Evolutionary conservation across 2,329 filamentous ascomycete species (phyloP).

Genomic region (Xylaria sp.): DNA sequence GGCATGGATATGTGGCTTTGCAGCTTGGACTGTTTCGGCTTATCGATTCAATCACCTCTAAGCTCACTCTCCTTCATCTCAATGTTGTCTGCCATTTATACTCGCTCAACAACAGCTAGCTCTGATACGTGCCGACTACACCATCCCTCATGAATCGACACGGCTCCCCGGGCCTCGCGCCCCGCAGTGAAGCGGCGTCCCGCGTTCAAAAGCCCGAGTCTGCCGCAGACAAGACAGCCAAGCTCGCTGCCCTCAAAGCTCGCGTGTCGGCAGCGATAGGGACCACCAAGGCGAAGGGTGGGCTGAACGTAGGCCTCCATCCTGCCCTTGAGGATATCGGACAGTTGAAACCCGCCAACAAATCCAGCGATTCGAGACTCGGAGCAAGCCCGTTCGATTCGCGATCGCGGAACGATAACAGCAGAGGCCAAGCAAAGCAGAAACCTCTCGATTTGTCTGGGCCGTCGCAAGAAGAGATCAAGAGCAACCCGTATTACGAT

Average conservation of each 20-base stretch:
- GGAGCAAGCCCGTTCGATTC: conserved; percentile 14
- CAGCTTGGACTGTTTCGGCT: no score
- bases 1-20: not conserved
- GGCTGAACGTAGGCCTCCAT: conserved; percentile 66
- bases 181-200: conserved; percentile 57
- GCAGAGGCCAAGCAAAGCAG: conserved; percentile 34
- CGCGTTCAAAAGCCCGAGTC: conserved; percentile 60
- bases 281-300: conserved; percentile 48
- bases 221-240: conserved; percentile 66
- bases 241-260: conserved; percentile 76
- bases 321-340: conserved; percentile 59
- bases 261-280: conserved; percentile 76
- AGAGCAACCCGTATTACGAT: conserved; percentile 80
- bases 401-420: conserved; percentile 21
- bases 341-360: conserved; percentile 41
- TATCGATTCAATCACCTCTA: not conserved
- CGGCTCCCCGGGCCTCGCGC: conserved; percentile 55
- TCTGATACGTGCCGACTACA: not conserved
- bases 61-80: not conserved
- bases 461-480: conserved; percentile 37
- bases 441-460: conserved; percentile 37
- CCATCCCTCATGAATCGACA: conserved; percentile 53
- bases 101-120: not conserved
- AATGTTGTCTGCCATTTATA: not conserved
- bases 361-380: conserved; percentile 44